Percentiles rank a stretch among this genome's conserved stretches.
phyloP scores from a whole-genome alignment of 495 filamentous ascomycete species.

The Neurospora discreta region DNA sequence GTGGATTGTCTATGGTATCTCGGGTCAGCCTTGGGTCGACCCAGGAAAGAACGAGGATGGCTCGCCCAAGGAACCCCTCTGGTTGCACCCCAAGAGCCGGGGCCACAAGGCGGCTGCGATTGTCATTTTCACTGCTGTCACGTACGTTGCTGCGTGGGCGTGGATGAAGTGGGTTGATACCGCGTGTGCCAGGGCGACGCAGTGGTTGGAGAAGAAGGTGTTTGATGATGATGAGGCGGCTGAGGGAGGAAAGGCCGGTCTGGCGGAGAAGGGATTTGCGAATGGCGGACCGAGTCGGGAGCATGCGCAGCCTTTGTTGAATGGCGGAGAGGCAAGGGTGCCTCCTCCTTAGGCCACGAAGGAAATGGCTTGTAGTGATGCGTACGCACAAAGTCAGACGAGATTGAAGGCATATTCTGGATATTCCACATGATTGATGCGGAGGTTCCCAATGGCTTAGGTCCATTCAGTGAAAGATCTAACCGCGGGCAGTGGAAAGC shows the following conservation, averaged over 20 bases:
- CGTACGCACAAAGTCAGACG: neutral
- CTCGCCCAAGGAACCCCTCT: conserved; percentile 12
- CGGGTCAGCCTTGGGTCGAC: conserved; percentile 33
- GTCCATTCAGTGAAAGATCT: neutral
- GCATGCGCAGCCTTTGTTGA: neutral
- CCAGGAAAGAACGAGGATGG: conserved; percentile 23
- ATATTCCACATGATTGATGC: neutral
- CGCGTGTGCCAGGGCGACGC: conserved; percentile 48
- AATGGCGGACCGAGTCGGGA: neutral
- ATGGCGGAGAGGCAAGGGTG: neutral
- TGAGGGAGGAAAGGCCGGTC: conserved; percentile 2
- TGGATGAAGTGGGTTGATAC: conserved; percentile 59
- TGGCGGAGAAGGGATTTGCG: conserved; percentile 21
- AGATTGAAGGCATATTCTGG: neutral
- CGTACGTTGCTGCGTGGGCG: conserved; percentile 45
- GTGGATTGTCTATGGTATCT: conserved; percentile 54
- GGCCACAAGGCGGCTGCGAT: conserved; percentile 18
- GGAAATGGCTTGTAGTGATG: neutral
- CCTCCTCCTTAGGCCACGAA: neutral
- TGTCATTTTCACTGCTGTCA: conserved; percentile 31
- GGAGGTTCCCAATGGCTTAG: neutral
- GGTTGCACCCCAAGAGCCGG: conserved; percentile 28
- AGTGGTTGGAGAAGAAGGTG: conserved; percentile 44
- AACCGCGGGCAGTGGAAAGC: neutral
- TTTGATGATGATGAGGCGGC: conserved; percentile 39